Conservation (phyloP, 148 eudicot genomes). For the Salicornia ramosissima region DNA sequence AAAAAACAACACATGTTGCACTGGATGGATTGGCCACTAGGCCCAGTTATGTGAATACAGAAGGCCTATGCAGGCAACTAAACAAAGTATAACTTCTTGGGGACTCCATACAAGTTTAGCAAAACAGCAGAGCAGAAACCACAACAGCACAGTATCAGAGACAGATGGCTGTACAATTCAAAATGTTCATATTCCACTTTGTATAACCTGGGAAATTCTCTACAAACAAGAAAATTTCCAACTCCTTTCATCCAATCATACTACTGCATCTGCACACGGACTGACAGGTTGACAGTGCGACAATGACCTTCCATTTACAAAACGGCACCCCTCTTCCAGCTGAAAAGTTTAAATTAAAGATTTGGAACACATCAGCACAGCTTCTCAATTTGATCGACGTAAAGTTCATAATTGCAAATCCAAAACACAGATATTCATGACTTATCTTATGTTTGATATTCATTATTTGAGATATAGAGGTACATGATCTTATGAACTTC, state of each 20-base stretch:
- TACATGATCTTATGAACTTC: too few species aligned
- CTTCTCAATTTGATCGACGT: too few species aligned
- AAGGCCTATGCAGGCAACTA: neutral
- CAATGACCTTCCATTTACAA: neutral
- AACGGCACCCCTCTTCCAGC: slow-evolving; percentile 2
- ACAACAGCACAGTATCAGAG: slow-evolving; percentile 10
- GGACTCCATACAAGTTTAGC: neutral
- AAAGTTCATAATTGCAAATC: too few species aligned
- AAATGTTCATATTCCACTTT: neutral
- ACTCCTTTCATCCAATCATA: neutral
- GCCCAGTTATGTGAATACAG: neutral
- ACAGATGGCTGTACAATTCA: neutral
- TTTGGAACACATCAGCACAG: too few species aligned
- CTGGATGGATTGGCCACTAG: too few species aligned
- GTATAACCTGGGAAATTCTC: slow-evolving; percentile 5
- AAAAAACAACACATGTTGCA: too few species aligned
- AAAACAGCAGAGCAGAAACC: neutral
- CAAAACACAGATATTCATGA: neutral
- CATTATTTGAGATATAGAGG: too few species aligned
- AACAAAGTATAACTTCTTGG: neutral
- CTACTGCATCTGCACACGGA: neutral
- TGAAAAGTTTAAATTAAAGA: neutral
- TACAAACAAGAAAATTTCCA: neutral
- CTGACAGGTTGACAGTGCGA: neutral
- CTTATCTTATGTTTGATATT: too few species aligned